phyloP scores from a whole-genome alignment of 495 filamentous ascomycete species.

The Pseudoneurospora amorphoporcata region DNA sequence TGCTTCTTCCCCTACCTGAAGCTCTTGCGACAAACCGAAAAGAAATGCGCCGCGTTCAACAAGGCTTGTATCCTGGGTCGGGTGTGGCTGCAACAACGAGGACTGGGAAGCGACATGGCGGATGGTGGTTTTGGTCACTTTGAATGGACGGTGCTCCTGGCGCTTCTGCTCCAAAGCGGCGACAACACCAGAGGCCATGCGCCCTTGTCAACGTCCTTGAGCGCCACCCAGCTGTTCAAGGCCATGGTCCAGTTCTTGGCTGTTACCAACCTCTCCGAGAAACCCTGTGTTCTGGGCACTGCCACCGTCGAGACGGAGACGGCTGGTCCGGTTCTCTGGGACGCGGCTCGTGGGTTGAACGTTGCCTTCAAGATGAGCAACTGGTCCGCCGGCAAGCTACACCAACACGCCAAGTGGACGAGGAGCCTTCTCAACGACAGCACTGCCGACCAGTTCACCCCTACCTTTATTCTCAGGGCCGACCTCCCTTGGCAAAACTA shows the following conservation, averaged over 20 bases:
- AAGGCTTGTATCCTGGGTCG: constrained; percentile 80
- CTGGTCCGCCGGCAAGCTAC: constrained; percentile 66
- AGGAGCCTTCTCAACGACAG: constrained; percentile 63
- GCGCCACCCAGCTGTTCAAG: constrained; percentile 91
- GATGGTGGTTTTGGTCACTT: constrained; percentile 89
- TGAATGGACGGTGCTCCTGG: constrained; percentile 71
- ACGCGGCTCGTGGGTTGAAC: constrained; percentile 64
- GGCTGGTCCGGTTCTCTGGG: constrained; percentile 45
- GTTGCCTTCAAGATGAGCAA: constrained; percentile 82
- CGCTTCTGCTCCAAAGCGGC: constrained; percentile 70
- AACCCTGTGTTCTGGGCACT: constrained; percentile 47
- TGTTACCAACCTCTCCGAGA: constrained; percentile 52
- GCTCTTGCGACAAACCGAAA: constrained; percentile 52
- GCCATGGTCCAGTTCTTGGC: constrained; percentile 76
- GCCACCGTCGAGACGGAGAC: constrained; percentile 20
- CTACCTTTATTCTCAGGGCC: constrained; percentile 66
- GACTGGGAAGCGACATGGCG: constrained; percentile 53
- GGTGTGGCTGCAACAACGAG: constrained; percentile 82
- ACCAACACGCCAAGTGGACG: constrained; percentile 60
- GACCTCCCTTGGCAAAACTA: constrained; percentile 59
- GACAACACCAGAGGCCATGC: constrained; percentile 53
- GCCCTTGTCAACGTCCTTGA: constrained; percentile 67
- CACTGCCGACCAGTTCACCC: constrained; percentile 69
- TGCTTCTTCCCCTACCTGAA: constrained; percentile 63
- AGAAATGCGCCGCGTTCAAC: constrained; percentile 58